phyloP scores from a whole-genome alignment of 148 eudicot genomes.

The Hydrangea macrophylla region DNA sequence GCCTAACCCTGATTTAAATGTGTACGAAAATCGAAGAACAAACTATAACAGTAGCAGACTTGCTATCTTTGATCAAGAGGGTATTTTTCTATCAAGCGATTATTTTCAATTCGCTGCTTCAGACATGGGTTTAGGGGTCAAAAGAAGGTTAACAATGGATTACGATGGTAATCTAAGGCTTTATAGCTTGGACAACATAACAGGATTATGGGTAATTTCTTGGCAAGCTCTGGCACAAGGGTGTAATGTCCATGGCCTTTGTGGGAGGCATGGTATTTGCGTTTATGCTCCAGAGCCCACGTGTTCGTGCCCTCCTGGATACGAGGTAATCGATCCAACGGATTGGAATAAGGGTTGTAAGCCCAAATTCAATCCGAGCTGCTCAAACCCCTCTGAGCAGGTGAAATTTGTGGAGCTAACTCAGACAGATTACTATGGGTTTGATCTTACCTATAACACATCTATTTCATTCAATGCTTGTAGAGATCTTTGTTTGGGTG shows the following conservation, averaged over 20 bases:
- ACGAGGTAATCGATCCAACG: slow-evolving; percentile 22
- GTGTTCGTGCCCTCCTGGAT: slow-evolving; percentile 44
- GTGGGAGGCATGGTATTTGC: slow-evolving; percentile 43
- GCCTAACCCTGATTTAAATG: slow-evolving; percentile 17
- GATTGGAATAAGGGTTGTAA: slow-evolving; percentile 52
- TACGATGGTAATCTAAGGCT: slow-evolving; percentile 46
- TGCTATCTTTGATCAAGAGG: slow-evolving; percentile 23
- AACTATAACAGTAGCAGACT: slow-evolving; percentile 25
- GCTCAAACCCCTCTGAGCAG: slow-evolving; percentile 16
- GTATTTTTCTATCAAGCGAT: slow-evolving; percentile 31
- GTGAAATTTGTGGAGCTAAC: slow-evolving; percentile 32
- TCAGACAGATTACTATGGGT: slow-evolving; percentile 44
- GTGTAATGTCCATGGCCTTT: slow-evolving; percentile 41
- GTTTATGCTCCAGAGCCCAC: slow-evolving; percentile 30
- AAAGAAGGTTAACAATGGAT: slow-evolving; percentile 40
- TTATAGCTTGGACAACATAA: slow-evolving; percentile 34
- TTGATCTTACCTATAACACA: slow-evolving; percentile 24
- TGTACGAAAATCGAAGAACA: slow-evolving; percentile 16
- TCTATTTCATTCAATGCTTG: slow-evolving; percentile 24
- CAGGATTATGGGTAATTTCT: slow-evolving; percentile 34
- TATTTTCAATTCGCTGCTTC: slow-evolving; percentile 24
- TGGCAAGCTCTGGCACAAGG: slow-evolving; percentile 35
- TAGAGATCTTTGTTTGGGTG: slow-evolving; percentile 20
- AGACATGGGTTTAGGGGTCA: slow-evolving; percentile 31
- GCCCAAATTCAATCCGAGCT: slow-evolving; percentile 28